Evolutionary conservation across 345 rosid genomes (phyloP), one percentile per base, ranked within the genome.

Genomic region (Atalantia buxifolia): DNA sequence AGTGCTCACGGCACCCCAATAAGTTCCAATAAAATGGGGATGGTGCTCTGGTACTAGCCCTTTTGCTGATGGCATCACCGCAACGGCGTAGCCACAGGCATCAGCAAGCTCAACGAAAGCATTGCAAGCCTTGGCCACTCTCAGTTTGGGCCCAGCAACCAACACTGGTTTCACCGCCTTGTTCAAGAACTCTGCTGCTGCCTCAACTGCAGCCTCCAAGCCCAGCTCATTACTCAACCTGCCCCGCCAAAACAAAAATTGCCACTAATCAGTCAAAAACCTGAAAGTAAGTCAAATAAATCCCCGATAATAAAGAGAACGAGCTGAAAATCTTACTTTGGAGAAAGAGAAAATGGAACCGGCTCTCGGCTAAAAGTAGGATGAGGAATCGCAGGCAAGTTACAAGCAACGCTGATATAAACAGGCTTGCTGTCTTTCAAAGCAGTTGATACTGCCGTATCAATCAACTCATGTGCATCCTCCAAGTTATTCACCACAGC

Each of bases 351-450:
- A 77, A 92, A 90, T 18, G 94, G 95, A 72, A 91, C 90, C 0
- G 95, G 95, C 9, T 91, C 92, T 0, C 84, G 88, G 81, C 89
- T 89, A 65, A 92, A 92, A 61, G 91, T 87, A 8, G 92, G 91
- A 80, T 91, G 97, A 82, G 93, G 90, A 66, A 89, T 85, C 6
- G 85, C 92, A 18, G 93, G 75, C 83, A 92, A 84, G 80, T 92
- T 89, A 67, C 97, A 92, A 87, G 93, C 69, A 27, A 92, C 40
- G 75, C 93, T 92, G 72, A 92, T 89, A 79, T 92, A 92, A 75
- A 92, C 95, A 27, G 95, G 97, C 81, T 92, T 92, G 92, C 94
- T 89, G 82, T 89, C 95, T 85, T 88, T 91, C 85, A 92, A 82
- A 71, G 94, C 84, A 57, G 92, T 92, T 14, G 93, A 90, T 63